Evolutionary conservation across 139 green algal genomes (phyloP).

Genomic region (Closterium sp.): DNA sequence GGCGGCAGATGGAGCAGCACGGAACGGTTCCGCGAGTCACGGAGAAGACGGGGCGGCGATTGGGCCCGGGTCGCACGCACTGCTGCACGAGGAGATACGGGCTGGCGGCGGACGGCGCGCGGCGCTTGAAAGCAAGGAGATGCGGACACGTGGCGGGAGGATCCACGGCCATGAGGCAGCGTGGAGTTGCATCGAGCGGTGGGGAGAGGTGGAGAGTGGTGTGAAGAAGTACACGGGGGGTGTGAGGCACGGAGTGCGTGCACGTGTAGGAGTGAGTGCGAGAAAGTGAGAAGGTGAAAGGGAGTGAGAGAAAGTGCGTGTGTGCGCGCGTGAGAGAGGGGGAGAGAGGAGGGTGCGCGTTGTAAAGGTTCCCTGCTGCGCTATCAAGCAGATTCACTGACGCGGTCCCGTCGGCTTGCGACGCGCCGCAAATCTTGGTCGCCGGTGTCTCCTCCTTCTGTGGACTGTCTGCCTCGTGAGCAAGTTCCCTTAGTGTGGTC

Average conservation of each 20-base stretch:
- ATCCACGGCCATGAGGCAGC: background rate
- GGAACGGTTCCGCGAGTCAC: conserved; percentile 1
- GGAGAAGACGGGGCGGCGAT: background rate
- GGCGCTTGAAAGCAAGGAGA: conserved; percentile 10
- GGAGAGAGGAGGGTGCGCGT: background rate
- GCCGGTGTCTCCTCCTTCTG: too few species aligned
- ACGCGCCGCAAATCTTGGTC: too few species aligned
- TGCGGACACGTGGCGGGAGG: background rate
- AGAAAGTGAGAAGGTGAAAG: background rate
- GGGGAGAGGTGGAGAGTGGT: background rate
- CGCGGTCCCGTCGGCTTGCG: too few species aligned
- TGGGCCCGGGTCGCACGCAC: background rate
- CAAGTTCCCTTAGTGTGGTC: too few species aligned
- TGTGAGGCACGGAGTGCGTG: background rate
- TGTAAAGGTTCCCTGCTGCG: background rate
- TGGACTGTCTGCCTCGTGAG: too few species aligned
- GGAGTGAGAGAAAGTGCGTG: background rate
- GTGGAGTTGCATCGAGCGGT: background rate
- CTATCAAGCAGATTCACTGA: too few species aligned
- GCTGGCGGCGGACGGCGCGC: background rate
- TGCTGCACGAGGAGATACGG: background rate
- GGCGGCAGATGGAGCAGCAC: conserved; percentile 15
- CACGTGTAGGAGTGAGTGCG: background rate
- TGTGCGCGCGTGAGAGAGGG: background rate
- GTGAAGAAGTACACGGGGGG: background rate